A percentile compares a stretch with the other conserved stretches of the same genome.
These are phyloP conservation scores for Eremochloa ophiuroides DNA, from an alignment of 176 grass and related monocot species.

Conservation along the genomic window DNA sequence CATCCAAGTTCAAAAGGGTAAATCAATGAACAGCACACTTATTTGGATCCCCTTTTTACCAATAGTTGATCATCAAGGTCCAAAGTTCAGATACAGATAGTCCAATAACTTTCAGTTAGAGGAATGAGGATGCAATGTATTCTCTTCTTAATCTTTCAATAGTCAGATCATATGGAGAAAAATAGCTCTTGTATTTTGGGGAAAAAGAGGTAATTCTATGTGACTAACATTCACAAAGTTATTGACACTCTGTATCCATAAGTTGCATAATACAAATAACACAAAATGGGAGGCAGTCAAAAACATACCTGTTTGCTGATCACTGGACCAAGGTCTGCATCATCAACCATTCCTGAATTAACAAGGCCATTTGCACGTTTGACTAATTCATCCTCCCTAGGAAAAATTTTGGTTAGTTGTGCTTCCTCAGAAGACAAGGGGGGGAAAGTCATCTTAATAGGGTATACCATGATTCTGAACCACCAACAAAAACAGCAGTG, in stretches of 20 bases:
- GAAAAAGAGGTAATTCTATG: background rate
- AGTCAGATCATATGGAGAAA: background rate
- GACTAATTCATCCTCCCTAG: constrained; percentile 83
- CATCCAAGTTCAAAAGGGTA: background rate
- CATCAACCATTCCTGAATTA: constrained; percentile 67
- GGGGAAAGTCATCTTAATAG: background rate
- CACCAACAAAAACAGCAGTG: constrained; percentile 93
- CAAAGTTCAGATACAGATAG: background rate
- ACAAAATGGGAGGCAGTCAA: background rate
- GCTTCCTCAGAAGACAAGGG: background rate
- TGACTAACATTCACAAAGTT: background rate
- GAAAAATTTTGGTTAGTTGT: constrained; percentile 16
- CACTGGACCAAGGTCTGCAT: constrained; percentile 88
- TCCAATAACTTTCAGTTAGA: background rate
- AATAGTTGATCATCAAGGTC: background rate
- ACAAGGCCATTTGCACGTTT: constrained; percentile 62
- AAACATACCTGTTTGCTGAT: constrained; percentile 76
- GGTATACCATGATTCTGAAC: constrained; percentile 81
- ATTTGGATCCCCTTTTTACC: background rate
- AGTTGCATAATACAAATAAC: background rate
- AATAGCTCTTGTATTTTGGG: background rate
- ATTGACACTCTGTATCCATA: background rate
- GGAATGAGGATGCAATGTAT: background rate
- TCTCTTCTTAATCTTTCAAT: background rate
- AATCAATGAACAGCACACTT: background rate